Evolutionary conservation across 2,329 filamentous ascomycete genomes (phyloP), one percentile per base, ranked within the genome.

Genomic region (Botrytis paeoniae): DNA sequence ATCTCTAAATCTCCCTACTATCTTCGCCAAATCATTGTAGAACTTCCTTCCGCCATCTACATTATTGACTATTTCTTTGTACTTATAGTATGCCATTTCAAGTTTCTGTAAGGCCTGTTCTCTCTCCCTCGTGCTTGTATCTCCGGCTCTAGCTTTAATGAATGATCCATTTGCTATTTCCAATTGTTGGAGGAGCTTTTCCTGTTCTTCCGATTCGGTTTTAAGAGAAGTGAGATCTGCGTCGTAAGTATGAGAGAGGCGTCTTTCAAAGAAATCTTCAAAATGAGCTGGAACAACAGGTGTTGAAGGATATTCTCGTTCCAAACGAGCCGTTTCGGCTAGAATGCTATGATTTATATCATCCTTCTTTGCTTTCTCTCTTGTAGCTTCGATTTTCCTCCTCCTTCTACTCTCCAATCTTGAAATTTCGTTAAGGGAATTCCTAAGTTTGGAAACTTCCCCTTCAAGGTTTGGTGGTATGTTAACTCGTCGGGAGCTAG

Each of bases 51-150:
- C 96, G 0, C 92, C 93, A 76, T 98, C 95, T 4, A 98, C 86
- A 80, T 98, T 97, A 76, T 89, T 93, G 73, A 97, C 90, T 73
- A 98, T 93, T 81, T 99, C 95, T 83, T 97, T 97, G 85, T 98
- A 98, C 83, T 95, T 97, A 82, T 94, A 90, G 81, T 97, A 98
- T 0, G 94, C 95, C 76, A 93, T 94, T 81, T 98, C 95, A 16
- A 99, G 85, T 75, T 88, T 90, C 82, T 99, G 96, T 66, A 99
- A 83, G 0, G 94, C 94, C 77, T 92, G 88, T 81, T 98, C 95
- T 22, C 96, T 89, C 80, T 97, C 94, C 74, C 86, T 88, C 2
- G 86, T 88, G 9, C 88, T 89, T 0, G 87, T 86, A 63, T 87
- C 87, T 25, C 85, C 84, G 48, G 85, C 85, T n/a, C 85, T 92